Evolutionary conservation across 1,284 basidiomycete genomes (phyloP).

Genomic region (Naganishia albida): DNA sequence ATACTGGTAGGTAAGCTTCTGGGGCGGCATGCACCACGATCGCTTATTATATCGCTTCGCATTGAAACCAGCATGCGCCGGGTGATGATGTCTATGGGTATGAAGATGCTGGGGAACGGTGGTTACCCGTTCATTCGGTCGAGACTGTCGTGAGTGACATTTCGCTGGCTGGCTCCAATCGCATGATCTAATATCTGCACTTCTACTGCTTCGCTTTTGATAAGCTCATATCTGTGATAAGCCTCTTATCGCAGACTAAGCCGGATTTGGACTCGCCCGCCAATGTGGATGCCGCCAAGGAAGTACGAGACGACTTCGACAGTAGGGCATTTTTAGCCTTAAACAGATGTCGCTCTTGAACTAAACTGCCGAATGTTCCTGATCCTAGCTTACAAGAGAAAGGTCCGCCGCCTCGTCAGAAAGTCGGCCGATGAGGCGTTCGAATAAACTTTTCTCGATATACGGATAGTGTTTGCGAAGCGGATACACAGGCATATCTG

Average conservation of each 20-base stretch:
- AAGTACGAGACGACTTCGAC: constrained; percentile 72
- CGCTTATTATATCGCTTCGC: neutral
- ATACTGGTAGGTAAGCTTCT: constrained; percentile 75
- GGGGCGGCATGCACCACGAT: neutral
- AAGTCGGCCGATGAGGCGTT: constrained; percentile 82
- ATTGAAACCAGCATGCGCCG: constrained; percentile 72
- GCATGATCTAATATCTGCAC: no score
- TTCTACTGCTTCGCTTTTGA: neutral
- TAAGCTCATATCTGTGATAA: constrained; percentile 96
- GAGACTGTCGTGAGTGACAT: constrained; percentile 83
- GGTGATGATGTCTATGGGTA: constrained; percentile 98
- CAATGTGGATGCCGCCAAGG: constrained; percentile 94
- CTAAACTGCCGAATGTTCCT: neutral
- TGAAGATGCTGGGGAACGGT: constrained; percentile 95
- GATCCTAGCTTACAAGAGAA: constrained; percentile 79
- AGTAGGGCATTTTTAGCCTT: constrained; percentile 55
- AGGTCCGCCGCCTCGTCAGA: constrained; percentile 81
- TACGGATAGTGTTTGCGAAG: no score
- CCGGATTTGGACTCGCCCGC: constrained; percentile 95
- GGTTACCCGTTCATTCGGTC: constrained; percentile 95
- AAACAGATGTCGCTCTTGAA: neutral
- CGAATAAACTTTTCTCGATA: no score
- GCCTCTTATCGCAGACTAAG: constrained; percentile 84
- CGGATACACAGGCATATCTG: no score
- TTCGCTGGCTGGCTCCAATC: neutral